phyloP scores from a whole-genome alignment of 768 basidiomycete species.

The Pilatotrama ljubarskyi region DNA sequence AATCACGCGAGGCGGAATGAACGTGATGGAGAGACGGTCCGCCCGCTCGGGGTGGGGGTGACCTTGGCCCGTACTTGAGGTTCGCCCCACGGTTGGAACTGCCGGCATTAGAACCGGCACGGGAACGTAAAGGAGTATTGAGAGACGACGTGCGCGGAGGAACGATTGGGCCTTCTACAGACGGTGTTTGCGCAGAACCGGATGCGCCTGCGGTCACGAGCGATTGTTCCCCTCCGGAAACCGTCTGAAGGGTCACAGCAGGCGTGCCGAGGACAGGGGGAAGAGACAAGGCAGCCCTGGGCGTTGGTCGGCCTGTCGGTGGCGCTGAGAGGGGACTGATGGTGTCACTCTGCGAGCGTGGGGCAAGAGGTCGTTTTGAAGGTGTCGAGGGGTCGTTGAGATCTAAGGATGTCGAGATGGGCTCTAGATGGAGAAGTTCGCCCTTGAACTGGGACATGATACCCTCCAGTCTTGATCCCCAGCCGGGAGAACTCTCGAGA shows the following conservation, averaged over 20 bases:
- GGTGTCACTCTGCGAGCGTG: slow-evolving; percentile 29
- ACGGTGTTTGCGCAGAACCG: slow-evolving; percentile 12
- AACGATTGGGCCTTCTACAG: slow-evolving; percentile 39
- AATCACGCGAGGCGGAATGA: slow-evolving; percentile 41
- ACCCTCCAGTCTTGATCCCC: slow-evolving; percentile 55
- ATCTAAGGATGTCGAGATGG: slow-evolving; percentile 53
- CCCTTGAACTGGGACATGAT: slow-evolving; percentile 75
- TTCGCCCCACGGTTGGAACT: slow-evolving; percentile 16
- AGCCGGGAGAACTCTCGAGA: slow-evolving; percentile 33
- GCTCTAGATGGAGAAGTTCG: slow-evolving; percentile 66
- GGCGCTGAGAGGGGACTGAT: slow-evolving; percentile 15
- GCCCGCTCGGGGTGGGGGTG: slow-evolving; percentile 23
- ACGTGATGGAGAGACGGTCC: slow-evolving; percentile 32
- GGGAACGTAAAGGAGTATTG: slow-evolving; percentile 23
- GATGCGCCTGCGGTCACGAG: slow-evolving; percentile 16
- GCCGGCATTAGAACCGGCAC: slow-evolving; percentile 23
- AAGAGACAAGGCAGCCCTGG: slow-evolving; percentile 14
- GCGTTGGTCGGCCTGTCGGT: slow-evolving; percentile 6
- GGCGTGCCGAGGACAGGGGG: slow-evolving; percentile 22
- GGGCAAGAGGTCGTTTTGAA: slow-evolving; percentile 38
- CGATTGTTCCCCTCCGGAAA: slow-evolving; percentile 20
- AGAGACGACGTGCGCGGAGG: slow-evolving; percentile 56
- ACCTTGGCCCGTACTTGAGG: slow-evolving; percentile 26
- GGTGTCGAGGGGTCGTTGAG: slow-evolving; percentile 67
- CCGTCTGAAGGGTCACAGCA: slow-evolving; percentile 26